Percentiles rank a stretch among this genome's conserved stretches.
These are phyloP conservation scores for Licmophora abbreviata DNA, from an alignment of 108 stramenopile genomes.

Conservation along the genomic window DNA sequence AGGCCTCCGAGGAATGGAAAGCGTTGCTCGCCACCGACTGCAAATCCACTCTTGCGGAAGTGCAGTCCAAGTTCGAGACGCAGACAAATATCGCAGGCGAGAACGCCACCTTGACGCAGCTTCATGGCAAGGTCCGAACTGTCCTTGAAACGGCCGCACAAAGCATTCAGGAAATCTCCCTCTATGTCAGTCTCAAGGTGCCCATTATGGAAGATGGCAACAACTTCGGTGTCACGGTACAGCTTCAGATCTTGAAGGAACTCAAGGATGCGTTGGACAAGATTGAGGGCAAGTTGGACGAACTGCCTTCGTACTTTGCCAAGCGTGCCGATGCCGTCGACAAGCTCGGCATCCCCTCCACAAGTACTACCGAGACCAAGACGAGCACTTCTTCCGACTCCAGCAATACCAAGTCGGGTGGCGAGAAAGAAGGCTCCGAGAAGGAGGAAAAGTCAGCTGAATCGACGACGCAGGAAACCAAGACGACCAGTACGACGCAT, in stretches of 20 bases:
- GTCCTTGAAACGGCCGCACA: too few relatives aligned
- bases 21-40: too few relatives aligned
- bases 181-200: conserved; percentile 27
- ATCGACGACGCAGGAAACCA: conserved; percentile 6
- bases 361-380: conserved; percentile 16
- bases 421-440: conserved; percentile 13
- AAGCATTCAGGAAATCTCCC: too few relatives aligned
- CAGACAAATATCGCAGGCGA: too few relatives aligned
- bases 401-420: conserved; percentile 29
- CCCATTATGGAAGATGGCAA: conserved; percentile 79
- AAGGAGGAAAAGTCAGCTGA: conserved; percentile 34
- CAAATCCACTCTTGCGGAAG: too few relatives aligned
- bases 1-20: too few relatives aligned
- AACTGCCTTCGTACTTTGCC: conserved; percentile 44
- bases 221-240: conserved; percentile 78
- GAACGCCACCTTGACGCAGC: too few relatives aligned
- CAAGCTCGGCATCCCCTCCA: conserved; percentile 44
- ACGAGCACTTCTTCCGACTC: conserved; percentile 27
- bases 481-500: too few relatives aligned
- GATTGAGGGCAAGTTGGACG: conserved; percentile 36
- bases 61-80: too few relatives aligned
- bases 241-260: conserved; percentile 52
- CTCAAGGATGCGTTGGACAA: conserved; percentile 41
- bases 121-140: too few relatives aligned
- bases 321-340: conserved; percentile 65